Base-by-base conservation (phyloP, 805 yeast species). In the Pichia rugopelliculosa region DNA sequence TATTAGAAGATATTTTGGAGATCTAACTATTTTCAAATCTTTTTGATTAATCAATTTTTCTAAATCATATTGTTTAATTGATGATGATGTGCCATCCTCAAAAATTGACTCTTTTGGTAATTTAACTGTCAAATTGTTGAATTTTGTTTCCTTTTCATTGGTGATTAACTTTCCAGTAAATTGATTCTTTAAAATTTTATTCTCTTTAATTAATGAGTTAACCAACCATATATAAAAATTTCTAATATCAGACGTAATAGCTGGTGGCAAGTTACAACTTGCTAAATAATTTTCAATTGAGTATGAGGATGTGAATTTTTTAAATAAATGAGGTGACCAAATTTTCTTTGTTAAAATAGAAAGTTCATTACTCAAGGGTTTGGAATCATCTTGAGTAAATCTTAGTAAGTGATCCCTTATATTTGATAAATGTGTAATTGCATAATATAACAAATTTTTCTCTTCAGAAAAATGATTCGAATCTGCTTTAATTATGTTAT, bases 271-370 rank as follows among this genome's bases (percentile, higher is more conserved):
- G n/a, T 59, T 47, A 24, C 41, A 24, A 1, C 64, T 55, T 2
- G 74, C 62, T 5, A 82, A 62, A 50, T 65, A 68, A 49, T 79
- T 79, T 40, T 82, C 59, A 8, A 87, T 63, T 44, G 82, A 87
- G 57, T 79, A 84, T 1, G 87, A 82, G 0, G 91, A 80, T 2
- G 84, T 69, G 56, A 84, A 87, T 3, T 72, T 61, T 53, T 74
- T 77, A 60, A 79, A 80, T 21, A 85, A 67, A 37, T 66, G 65
- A 0, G 73, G 65, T 6, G 82, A 83, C 90, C 91, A 87, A 10
- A 84, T 42, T 53, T 80, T 83, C 49, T 82, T 71, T 0, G 76
- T 55, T 20, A 83, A 58, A 5, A 70, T 51, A 0, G 79, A 69
- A 34, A 83, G 60, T 49, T 73, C 64, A 37, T 61, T 60, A 11